These are phyloP conservation scores for Trametes coccinea DNA, from an alignment of 768 basidiomycete genomes.

Conservation along the genomic window DNA sequence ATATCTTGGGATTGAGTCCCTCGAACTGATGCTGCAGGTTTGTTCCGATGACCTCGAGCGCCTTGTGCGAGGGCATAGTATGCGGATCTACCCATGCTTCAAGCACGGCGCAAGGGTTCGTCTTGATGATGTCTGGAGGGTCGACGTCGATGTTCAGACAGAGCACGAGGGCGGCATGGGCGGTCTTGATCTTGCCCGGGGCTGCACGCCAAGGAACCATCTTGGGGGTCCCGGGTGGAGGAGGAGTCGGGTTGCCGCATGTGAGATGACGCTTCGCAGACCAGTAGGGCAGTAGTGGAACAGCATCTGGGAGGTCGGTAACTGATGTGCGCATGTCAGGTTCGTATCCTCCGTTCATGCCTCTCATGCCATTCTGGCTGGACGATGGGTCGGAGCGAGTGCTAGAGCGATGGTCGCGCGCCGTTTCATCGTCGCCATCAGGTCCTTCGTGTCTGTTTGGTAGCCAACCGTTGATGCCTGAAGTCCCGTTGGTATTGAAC, in stretches of 20 bases:
- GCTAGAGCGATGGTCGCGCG: conserved; percentile 35
- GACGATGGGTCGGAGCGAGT: conserved; percentile 35
- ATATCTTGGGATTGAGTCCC: conserved; percentile 89
- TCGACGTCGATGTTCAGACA: conserved; percentile 98
- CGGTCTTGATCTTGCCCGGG: conserved; percentile 87
- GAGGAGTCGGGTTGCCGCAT: conserved; percentile 81
- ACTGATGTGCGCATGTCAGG: conserved; percentile 33
- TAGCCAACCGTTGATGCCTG: conserved; percentile 19
- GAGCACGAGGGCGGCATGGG: conserved; percentile 83
- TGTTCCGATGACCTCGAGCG: conserved; percentile 88
- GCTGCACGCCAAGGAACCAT: conserved; percentile 79
- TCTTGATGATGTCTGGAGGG: conserved; percentile 97
- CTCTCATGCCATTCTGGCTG: conserved; percentile 22
- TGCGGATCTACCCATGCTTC: conserved; percentile 99
- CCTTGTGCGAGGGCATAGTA: conserved; percentile 88
- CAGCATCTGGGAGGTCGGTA: conserved; percentile 35
- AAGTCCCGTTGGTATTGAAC: neutral
- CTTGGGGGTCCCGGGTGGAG: conserved; percentile 63
- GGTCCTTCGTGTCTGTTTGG: conserved; percentile 5
- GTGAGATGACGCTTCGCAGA: conserved; percentile 89
- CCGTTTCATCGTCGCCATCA: conserved; percentile 33
- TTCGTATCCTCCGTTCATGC: conserved; percentile 32
- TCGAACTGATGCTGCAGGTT: conserved; percentile 97
- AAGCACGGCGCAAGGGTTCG: conserved; percentile 89
- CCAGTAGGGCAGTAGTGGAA: conserved; percentile 80